Conservation (phyloP, 305 asterid species). For the Solanum hybrid region DNA sequence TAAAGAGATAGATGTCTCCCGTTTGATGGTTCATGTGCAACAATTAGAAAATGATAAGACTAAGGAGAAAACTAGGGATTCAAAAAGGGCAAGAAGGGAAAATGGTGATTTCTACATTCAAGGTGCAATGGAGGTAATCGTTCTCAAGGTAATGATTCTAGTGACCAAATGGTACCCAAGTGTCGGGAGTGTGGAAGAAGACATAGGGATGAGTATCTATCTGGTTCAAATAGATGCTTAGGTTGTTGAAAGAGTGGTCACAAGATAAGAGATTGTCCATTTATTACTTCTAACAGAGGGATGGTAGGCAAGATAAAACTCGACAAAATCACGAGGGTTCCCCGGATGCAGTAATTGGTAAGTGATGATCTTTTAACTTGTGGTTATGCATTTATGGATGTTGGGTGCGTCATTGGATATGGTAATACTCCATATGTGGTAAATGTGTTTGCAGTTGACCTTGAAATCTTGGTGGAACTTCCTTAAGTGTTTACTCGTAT, state of each 20-base stretch:
- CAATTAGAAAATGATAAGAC: no score
- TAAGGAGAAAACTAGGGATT: no score
- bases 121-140: no score
- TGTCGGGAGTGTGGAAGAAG: no score
- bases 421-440: background rate
- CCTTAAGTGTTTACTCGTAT: background rate
- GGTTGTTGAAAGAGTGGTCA: background rate
- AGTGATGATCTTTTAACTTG: background rate
- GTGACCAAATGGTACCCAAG: no score
- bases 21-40: no score
- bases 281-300: background rate
- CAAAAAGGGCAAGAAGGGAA: no score
- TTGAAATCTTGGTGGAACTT: background rate
- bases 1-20: no score
- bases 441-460: background rate
- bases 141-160: no score
- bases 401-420: background rate
- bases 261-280: background rate
- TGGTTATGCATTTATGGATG: background rate
- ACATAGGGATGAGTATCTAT: no score
- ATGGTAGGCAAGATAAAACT: background rate
- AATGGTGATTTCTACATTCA: no score
- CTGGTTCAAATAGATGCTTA: background rate
- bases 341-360: background rate
- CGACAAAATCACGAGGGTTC: background rate